Conservation (phyloP, 2,329 filamentous ascomycete genomes). For the Cladophialophora psammophila region DNA sequence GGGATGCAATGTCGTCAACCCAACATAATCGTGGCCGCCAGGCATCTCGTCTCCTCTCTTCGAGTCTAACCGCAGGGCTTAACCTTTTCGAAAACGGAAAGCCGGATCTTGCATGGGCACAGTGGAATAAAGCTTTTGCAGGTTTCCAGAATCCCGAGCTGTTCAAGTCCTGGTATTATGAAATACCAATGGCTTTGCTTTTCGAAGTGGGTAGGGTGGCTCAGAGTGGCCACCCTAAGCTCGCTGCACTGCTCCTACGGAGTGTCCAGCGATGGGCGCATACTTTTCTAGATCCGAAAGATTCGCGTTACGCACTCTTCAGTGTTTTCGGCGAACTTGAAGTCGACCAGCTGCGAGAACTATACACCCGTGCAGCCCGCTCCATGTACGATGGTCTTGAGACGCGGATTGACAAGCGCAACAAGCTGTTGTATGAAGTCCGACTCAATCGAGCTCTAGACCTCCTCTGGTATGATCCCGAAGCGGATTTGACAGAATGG, state of each 20-base stretch:
- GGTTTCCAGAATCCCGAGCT: slow-evolving; percentile 31
- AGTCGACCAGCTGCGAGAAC: slow-evolving; percentile 23
- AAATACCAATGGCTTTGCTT: slow-evolving; percentile 35
- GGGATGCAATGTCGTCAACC: slow-evolving; percentile 25
- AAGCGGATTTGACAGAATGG: slow-evolving; percentile 30
- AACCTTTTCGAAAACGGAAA: slow-evolving; percentile 32
- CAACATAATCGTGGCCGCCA: slow-evolving; percentile 28
- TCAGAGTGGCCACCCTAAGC: slow-evolving; percentile 25
- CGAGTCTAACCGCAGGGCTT: slow-evolving; percentile 29
- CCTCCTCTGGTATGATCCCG: slow-evolving; percentile 32
- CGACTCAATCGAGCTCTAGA: slow-evolving; percentile 35
- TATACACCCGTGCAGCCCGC: slow-evolving; percentile 30
- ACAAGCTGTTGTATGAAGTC: slow-evolving; percentile 32
- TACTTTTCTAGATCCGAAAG: slow-evolving; percentile 24
- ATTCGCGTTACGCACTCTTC: slow-evolving; percentile 32
- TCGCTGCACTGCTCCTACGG: slow-evolving; percentile 23
- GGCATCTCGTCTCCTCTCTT: slow-evolving; percentile 28
- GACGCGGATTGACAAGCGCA: slow-evolving; percentile 31
- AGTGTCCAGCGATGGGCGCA: slow-evolving; percentile 29
- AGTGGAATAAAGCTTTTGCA: slow-evolving; percentile 29
- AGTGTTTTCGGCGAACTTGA: slow-evolving; percentile 31
- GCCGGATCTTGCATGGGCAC: slow-evolving; percentile 24
- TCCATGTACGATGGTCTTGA: slow-evolving; percentile 32
- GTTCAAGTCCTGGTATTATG: slow-evolving; percentile 37
- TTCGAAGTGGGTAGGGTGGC: slow-evolving; percentile 34